Evolutionary conservation across 2,329 filamentous ascomycete genomes (phyloP).

Genomic region (Diaporthe citri): DNA sequence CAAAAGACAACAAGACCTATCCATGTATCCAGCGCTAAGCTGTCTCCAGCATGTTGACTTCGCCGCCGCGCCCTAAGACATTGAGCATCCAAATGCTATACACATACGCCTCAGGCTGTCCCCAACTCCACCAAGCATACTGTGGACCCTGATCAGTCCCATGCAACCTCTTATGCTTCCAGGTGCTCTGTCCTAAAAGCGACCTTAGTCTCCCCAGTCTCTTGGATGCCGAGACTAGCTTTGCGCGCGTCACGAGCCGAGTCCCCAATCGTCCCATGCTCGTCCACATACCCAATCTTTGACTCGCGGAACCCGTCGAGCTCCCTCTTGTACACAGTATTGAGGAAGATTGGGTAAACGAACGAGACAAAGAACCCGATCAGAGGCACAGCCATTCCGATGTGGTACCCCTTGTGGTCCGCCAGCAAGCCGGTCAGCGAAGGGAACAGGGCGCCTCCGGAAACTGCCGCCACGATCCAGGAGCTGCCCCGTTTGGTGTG

Average conservation of each 20-base stretch:
- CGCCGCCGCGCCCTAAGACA: not conserved
- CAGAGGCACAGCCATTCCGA: conserved; percentile 75
- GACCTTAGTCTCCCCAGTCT: conserved; percentile 26
- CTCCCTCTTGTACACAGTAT: conserved; percentile 60
- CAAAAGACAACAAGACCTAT: not conserved
- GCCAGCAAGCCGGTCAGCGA: conserved; percentile 76
- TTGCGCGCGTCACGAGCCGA: conserved; percentile 21
- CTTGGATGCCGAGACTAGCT: conserved; percentile 2
- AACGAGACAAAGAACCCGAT: conserved; percentile 67
- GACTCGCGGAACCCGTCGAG: conserved; percentile 70
- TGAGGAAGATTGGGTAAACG: conserved; percentile 70
- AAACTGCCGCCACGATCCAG: conserved; percentile 76
- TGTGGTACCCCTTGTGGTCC: conserved; percentile 69
- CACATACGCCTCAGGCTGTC: not conserved
- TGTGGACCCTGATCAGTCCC: not conserved
- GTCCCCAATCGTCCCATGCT: conserved; percentile 34
- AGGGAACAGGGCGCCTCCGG: conserved; percentile 79
- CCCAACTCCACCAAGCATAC: not conserved
- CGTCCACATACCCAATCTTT: conserved; percentile 41
- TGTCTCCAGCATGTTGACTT: not conserved
- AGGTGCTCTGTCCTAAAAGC: conserved; percentile 34
- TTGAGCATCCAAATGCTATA: not conserved
- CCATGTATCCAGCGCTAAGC: not conserved
- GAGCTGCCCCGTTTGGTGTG: conserved; percentile 82
- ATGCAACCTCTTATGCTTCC: conserved; percentile 17